A percentile compares a stretch with the other conserved stretches of the same genome.
Conservation (phyloP, 768 basidiomycete species). For the Kwoniella dejecticola region DNA sequence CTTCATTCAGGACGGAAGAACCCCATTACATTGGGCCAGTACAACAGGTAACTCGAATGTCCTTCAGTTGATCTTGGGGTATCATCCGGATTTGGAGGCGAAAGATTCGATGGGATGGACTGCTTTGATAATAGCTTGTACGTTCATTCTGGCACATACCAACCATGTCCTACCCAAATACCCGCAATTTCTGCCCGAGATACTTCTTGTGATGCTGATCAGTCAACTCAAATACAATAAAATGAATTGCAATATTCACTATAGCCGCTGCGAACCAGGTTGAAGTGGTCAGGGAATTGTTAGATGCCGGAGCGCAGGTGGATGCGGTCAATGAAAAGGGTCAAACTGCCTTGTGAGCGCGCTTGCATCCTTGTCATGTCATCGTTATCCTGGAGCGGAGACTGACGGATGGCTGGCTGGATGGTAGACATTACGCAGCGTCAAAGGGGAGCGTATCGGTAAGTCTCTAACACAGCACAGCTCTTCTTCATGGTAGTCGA, state of each 20-base stretch:
- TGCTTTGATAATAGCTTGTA: conserved; percentile 55
- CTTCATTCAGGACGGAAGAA: conserved; percentile 55
- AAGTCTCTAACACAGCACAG: conserved; percentile 1
- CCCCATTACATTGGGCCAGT: conserved; percentile 56
- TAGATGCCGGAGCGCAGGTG: conserved; percentile 52
- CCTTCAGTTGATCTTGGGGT: conserved; percentile 44
- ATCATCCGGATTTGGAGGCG: conserved; percentile 50
- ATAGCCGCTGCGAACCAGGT: conserved; percentile 51
- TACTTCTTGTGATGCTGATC: too few relatives aligned
- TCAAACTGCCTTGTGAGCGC: conserved; percentile 53
- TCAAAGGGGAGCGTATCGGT: conserved; percentile 53
- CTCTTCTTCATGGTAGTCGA: neutral
- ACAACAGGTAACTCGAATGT: conserved; percentile 45
- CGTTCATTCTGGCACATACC: conserved; percentile 8
- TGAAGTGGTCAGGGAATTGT: conserved; percentile 50
- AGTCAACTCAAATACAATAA: too few relatives aligned
- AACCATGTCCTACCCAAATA: too few relatives aligned
- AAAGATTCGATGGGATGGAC: conserved; percentile 55
- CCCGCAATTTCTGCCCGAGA: too few relatives aligned
- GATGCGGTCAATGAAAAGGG: conserved; percentile 54
- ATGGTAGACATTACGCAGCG: conserved; percentile 57
- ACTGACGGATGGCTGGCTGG: too few relatives aligned
- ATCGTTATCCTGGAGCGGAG: too few relatives aligned
- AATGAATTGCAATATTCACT: too few relatives aligned
- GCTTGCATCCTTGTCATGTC: neutral